These are phyloP conservation scores for Hymenoscyphus repandus DNA, from an alignment of 2,329 filamentous ascomycete species.

Conservation along the genomic window DNA sequence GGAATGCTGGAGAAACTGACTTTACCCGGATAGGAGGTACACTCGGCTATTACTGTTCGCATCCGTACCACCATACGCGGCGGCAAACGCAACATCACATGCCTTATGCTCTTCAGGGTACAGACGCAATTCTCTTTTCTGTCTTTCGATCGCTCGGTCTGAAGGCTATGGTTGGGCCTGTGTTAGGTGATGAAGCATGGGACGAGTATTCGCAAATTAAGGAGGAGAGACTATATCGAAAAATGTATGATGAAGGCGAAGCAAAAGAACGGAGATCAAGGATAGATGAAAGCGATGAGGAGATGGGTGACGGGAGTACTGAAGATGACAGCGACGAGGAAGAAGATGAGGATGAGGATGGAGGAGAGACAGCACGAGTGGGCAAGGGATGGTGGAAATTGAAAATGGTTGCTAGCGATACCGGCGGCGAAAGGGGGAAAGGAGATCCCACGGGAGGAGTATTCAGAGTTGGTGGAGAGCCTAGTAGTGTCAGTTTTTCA, in stretches of 20 bases:
- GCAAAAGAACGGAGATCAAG: background rate
- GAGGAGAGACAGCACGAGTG: constrained; percentile 2
- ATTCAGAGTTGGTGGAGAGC: constrained; percentile 7
- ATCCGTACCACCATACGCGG: constrained; percentile 41
- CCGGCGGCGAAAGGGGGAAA: background rate
- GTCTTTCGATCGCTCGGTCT: constrained; percentile 33
- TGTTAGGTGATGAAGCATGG: constrained; percentile 19
- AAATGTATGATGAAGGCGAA: constrained; percentile 6
- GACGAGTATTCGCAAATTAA: constrained; percentile 10
- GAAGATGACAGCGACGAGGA: background rate
- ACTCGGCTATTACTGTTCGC: constrained; percentile 41
- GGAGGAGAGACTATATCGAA: background rate
- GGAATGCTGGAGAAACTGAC: background rate
- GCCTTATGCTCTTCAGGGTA: constrained; percentile 39
- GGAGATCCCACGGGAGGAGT: background rate
- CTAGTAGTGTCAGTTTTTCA: constrained; percentile 3
- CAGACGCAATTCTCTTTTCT: constrained; percentile 40
- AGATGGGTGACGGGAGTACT: background rate
- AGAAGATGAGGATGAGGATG: background rate
- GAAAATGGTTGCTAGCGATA: constrained; percentile 6
- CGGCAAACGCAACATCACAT: constrained; percentile 19
- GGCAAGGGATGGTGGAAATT: constrained; percentile 9
- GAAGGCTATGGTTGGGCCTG: constrained; percentile 28
- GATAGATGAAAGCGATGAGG: background rate
- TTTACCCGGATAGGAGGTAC: constrained; percentile 33